Conservation (phyloP, 2,329 filamentous ascomycete species). For the Ceratocystis cubensis region DNA sequence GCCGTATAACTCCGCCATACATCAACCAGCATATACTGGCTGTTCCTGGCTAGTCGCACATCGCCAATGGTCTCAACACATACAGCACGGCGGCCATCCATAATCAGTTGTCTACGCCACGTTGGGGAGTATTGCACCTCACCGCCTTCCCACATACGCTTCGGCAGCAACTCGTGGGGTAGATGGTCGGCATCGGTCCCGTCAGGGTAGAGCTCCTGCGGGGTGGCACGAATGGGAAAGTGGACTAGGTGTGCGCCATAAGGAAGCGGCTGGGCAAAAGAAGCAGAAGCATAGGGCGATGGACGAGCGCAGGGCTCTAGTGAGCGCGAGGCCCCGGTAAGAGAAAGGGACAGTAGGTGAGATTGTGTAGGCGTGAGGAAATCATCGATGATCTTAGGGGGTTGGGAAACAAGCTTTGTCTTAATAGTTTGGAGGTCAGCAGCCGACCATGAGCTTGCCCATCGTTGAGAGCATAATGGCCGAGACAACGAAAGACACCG, state of each 20-base stretch:
- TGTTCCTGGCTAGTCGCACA: conserved; percentile 28
- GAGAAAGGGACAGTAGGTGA: conserved; percentile 50
- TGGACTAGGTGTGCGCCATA: conserved; percentile 48
- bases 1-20: conserved; percentile 36
- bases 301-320: conserved; percentile 18
- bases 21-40: conserved; percentile 37
- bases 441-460: background rate
- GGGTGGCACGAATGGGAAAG: conserved; percentile 59
- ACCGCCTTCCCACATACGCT: conserved; percentile 85
- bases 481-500: background rate
- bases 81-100: conserved; percentile 32
- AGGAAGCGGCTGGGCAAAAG: conserved; percentile 23
- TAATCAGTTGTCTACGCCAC: conserved; percentile 26
- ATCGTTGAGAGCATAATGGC: conserved; percentile 32
- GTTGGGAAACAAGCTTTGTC: conserved; percentile 7
- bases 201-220: conserved; percentile 56
- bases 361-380: conserved; percentile 46
- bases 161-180: conserved; percentile 51
- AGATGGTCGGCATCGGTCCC: conserved; percentile 72
- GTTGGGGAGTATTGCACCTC: conserved; percentile 42
- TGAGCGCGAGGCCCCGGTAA: conserved; percentile 29
- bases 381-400: conserved; percentile 32
- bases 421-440: background rate
- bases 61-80: conserved; percentile 38
- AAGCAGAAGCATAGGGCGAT: conserved; percentile 17